phyloP scores from a whole-genome alignment of 345 rosid species.

The Nasturtium officinale region DNA sequence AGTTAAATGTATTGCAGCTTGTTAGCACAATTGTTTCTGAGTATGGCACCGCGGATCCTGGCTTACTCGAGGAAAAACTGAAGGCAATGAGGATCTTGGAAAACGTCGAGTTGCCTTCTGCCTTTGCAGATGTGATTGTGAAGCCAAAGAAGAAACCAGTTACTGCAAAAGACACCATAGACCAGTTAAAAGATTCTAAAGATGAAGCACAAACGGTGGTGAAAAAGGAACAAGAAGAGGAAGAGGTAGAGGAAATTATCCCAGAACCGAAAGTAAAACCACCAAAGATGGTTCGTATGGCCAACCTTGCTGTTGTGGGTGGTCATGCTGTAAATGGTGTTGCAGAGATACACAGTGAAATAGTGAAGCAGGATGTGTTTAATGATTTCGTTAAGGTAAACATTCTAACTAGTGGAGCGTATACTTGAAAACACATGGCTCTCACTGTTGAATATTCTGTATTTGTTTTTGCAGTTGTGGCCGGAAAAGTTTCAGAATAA shows the following conservation, averaged over 20 bases:
- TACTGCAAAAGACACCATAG: slow-evolving; percentile 40
- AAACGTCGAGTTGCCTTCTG: slow-evolving; percentile 70
- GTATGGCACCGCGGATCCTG: slow-evolving; percentile 58
- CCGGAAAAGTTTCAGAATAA: slow-evolving; percentile 77
- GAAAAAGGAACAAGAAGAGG: slow-evolving; percentile 36
- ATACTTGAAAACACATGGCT: slow-evolving; percentile 13
- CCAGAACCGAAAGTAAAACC: slow-evolving; percentile 47
- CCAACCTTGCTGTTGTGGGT: slow-evolving; percentile 66
- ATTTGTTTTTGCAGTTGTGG: slow-evolving; percentile 57
- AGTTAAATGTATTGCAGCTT: slow-evolving; percentile 50
- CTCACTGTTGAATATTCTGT: slow-evolving; percentile 28
- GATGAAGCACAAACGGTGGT: slow-evolving; percentile 37
- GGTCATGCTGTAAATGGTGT: slow-evolving; percentile 83
- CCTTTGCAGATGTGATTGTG: slow-evolving; percentile 61
- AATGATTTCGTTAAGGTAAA: slow-evolving; percentile 64
- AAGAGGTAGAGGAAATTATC: slow-evolving; percentile 48
- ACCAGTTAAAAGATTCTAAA: slow-evolving; percentile 40
- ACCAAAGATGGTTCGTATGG: slow-evolving; percentile 69
- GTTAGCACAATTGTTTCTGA: slow-evolving; percentile 60
- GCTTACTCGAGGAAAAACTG: slow-evolving; percentile 58
- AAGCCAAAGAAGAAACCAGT: slow-evolving; percentile 50
- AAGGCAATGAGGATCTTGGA: slow-evolving; percentile 81
- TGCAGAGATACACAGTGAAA: slow-evolving; percentile 80
- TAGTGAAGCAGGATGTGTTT: slow-evolving; percentile 70
- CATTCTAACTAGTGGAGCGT: slow-evolving; percentile 12